Conservation (phyloP, 805 yeast genomes). For the Starmerella kuoi region DNA sequence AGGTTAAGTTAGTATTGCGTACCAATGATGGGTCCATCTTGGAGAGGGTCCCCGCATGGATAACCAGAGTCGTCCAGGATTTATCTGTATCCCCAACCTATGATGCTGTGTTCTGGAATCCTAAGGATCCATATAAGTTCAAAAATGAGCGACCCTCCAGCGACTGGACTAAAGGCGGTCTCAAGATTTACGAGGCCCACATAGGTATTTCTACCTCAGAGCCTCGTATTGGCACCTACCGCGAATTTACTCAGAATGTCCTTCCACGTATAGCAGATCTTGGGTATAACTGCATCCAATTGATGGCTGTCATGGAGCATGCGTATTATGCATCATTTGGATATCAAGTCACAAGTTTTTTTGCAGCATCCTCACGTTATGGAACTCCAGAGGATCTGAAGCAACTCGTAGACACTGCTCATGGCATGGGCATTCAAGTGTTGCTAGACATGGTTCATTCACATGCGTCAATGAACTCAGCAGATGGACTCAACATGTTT, state of each 20-base stretch:
- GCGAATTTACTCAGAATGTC: constrained; percentile 66
- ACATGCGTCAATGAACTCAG: constrained; percentile 88
- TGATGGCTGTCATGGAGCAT: constrained; percentile 98
- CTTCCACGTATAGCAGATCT: constrained; percentile 74
- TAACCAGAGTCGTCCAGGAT: constrained; percentile 61
- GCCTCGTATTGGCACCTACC: constrained; percentile 70
- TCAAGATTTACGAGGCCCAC: constrained; percentile 85
- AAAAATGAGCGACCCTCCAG: constrained; percentile 57
- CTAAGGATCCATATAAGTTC: constrained; percentile 46
- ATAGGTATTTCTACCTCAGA: constrained; percentile 85
- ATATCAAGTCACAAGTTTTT: constrained; percentile 89
- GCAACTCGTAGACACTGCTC: constrained; percentile 84
- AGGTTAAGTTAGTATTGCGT: constrained; percentile 50
- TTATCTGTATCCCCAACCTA: constrained; percentile 38
- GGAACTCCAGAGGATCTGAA: constrained; percentile 94
- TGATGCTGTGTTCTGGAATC: constrained; percentile 93
- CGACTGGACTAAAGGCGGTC: constrained; percentile 22
- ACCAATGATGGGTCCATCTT: constrained; percentile 56
- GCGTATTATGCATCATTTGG: constrained; percentile 97
- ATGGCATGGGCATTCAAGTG: constrained; percentile 73
- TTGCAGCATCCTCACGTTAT: constrained; percentile 77
- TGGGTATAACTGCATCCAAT: constrained; percentile 86
- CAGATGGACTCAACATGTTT: constrained; percentile 83
- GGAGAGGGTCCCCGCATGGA: constrained; percentile 85
- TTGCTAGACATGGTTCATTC: constrained; percentile 89